Evolutionary conservation across 169 alveolate genomes (phyloP).

Genomic region (Hepatocystis sp.): DNA sequence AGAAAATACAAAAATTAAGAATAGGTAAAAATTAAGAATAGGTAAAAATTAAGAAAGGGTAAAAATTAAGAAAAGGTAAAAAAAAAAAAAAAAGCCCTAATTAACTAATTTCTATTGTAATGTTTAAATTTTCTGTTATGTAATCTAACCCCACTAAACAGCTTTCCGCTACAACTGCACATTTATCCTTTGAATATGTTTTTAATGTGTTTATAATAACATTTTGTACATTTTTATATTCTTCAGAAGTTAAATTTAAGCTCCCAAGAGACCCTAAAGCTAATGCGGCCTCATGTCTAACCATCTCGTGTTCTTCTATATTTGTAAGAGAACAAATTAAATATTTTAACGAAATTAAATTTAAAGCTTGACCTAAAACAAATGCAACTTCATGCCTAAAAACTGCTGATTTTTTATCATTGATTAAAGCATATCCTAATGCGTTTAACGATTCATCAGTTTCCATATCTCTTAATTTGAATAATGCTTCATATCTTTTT

Average conservation of each 20-base stretch:
- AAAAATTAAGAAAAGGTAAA: neutral
- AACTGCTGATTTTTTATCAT: constrained; percentile 88
- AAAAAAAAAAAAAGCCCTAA: neutral
- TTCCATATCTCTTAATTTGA: constrained; percentile 72
- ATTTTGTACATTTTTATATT: constrained; percentile 53
- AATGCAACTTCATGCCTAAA: constrained; percentile 94
- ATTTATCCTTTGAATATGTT: constrained; percentile 71
- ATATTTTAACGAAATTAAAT: constrained; percentile 78
- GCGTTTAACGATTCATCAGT: constrained; percentile 50
- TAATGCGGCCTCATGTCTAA: constrained; percentile 94
- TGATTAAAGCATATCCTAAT: constrained; percentile 87
- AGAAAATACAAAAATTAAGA: neutral
- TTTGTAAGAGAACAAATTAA: constrained; percentile 84
- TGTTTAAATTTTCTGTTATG: constrained; percentile 79
- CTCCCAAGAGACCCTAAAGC: constrained; percentile 93
- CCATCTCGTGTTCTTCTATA: constrained; percentile 89
- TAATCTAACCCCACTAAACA: constrained; percentile 84
- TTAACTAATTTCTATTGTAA: constrained; percentile 48
- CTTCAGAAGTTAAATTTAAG: constrained; percentile 77
- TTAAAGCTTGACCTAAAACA: constrained; percentile 92
- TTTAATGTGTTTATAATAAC: constrained; percentile 67
- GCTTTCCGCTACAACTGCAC: constrained; percentile 82
- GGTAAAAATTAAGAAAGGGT: neutral
- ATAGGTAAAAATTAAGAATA: neutral
- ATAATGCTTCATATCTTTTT: constrained; percentile 70